Evolutionary conservation across 1,139 yeast species (phyloP).

Genomic region (Saccharomyces hybrid): DNA sequence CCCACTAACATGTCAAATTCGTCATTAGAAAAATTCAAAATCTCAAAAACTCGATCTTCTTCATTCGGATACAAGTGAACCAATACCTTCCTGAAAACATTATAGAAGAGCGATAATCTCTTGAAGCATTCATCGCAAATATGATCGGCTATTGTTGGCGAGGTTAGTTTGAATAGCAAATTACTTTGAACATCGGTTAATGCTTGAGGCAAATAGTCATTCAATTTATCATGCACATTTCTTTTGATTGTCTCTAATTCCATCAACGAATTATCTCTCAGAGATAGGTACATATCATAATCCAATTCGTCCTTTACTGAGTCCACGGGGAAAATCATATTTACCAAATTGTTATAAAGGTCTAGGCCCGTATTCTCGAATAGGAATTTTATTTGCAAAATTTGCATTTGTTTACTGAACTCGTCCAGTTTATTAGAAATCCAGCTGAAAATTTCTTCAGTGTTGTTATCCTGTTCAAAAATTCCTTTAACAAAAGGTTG

Average conservation of each 20-base stretch:
- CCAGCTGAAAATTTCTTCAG: constrained; percentile 33
- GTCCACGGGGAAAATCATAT: constrained; percentile 62
- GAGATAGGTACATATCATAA: constrained; percentile 51
- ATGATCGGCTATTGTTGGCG: constrained; percentile 54
- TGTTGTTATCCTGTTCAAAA: constrained; percentile 13
- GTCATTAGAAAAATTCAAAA: constrained; percentile 33
- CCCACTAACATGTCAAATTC: constrained; percentile 65
- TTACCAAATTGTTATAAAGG: constrained; percentile 53
- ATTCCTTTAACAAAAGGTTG: constrained; percentile 33
- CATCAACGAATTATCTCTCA: constrained; percentile 57
- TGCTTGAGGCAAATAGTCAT: constrained; percentile 53
- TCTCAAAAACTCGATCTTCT: constrained; percentile 17
- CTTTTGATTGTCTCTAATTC: constrained; percentile 39
- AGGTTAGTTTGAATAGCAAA: constrained; percentile 47
- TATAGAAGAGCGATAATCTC: constrained; percentile 47
- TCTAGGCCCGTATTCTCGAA: constrained; percentile 45
- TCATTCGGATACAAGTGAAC: constrained; percentile 32
- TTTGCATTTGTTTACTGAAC: constrained; percentile 26
- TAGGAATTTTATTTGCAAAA: constrained; percentile 39
- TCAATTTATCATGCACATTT: constrained; percentile 41
- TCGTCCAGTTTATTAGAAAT: constrained; percentile 36
- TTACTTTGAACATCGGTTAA: constrained; percentile 54
- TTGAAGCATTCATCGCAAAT: constrained; percentile 44
- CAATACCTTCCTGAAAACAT: constrained; percentile 42
- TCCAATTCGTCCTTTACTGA: constrained; percentile 42